Percentiles rank a stretch among this genome's conserved stretches.
Evolutionary conservation across 2,329 filamentous ascomycete species (phyloP).

Genomic region (Sphaceloma murrayae): DNA sequence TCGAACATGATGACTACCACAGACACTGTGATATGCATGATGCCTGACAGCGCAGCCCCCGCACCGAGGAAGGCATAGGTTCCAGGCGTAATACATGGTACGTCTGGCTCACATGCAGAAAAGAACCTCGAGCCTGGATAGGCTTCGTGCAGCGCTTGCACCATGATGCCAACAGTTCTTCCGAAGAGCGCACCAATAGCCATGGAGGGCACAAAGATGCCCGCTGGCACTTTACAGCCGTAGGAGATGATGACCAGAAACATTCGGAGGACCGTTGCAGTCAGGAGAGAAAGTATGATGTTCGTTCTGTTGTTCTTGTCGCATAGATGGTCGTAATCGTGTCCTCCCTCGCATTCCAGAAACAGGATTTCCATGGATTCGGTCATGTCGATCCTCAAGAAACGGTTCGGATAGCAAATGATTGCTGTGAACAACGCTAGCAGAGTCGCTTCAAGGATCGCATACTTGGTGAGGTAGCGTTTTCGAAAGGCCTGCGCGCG

Average conservation of each 20-base stretch:
- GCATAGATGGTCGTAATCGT: slow-evolving; percentile 85
- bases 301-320: slow-evolving; percentile 65
- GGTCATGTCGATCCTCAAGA: slow-evolving; percentile 94
- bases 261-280: slow-evolving; percentile 72
- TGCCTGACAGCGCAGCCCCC: slow-evolving; percentile 81
- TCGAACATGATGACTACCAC: slow-evolving; percentile 99
- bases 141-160: slow-evolving; percentile 77
- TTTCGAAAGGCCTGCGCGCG: slow-evolving; percentile 86
- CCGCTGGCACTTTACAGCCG: slow-evolving; percentile 93
- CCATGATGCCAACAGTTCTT: slow-evolving; percentile 84
- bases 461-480: slow-evolving; percentile 75
- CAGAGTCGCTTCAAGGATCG: slow-evolving; percentile 75
- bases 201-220: slow-evolving; percentile 98
- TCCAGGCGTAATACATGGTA: slow-evolving; percentile 91
- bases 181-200: slow-evolving; percentile 92
- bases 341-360: slow-evolving; percentile 77
- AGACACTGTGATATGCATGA: slow-evolving; percentile 96
- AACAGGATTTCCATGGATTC: slow-evolving; percentile 99
- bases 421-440: slow-evolving; percentile 76
- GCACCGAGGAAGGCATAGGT: slow-evolving; percentile 95
- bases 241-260: slow-evolving; percentile 92
- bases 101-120: slow-evolving; percentile 76
- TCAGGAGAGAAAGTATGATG: slow-evolving; percentile 66
- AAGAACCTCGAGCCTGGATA: slow-evolving; percentile 80
- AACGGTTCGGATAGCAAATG: slow-evolving; percentile 94